Evolutionary conservation across 495 filamentous ascomycete species (phyloP), one percentile per base, ranked within the genome.

Genomic region (Neurospora sp.): DNA sequence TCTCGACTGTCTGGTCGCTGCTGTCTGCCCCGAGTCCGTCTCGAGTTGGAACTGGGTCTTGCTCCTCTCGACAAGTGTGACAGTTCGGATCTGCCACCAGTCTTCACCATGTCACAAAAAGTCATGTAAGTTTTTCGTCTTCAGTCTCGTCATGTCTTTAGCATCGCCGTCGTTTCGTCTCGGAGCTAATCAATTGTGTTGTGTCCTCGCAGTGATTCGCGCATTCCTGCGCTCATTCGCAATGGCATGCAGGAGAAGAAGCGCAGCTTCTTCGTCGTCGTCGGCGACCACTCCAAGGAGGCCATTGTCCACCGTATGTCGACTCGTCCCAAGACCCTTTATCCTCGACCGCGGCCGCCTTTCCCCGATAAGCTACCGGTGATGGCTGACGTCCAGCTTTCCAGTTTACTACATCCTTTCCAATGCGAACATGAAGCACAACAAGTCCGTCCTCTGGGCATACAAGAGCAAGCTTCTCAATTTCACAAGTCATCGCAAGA

Each of bases 361-460:
- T 9, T 1, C 35, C n/a, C 69, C 37, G 40, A n/a, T 46, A 22
- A 22, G 5, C 11, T 71, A 40, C 35, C 27, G 31, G 12, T 31
- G 37, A 42, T 69, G 44, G 16, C 39, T 69, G 42, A 71, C 73
- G 18, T n/a, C 27, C 69, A 9, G 20, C 20, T n/a, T 38, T 41
- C 16, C 70, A 78, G 76, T 99, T 42, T 94, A 98, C 82, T 93
- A 94, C 77, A 96, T 99, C 77, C 91, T 97, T 84, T 93, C 94
- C 68, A 91, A 88, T 76, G 89, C 91, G 77, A 93, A 97, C 79
- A 87, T 97, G 74, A 97, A 96, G 83, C 90, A 96, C 80, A 98
- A 98, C 84, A 98, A 98, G 82, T 94, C 91, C 12, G 94, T 99
- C 4, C 85, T 99, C 18, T 99, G 96, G 96, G 94, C 96, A n/a